Percentiles rank a stretch among this genome's conserved stretches.
Evolutionary conservation across 140 eudicot genomes (phyloP).

Genomic region (Flaveria floridana): DNA sequence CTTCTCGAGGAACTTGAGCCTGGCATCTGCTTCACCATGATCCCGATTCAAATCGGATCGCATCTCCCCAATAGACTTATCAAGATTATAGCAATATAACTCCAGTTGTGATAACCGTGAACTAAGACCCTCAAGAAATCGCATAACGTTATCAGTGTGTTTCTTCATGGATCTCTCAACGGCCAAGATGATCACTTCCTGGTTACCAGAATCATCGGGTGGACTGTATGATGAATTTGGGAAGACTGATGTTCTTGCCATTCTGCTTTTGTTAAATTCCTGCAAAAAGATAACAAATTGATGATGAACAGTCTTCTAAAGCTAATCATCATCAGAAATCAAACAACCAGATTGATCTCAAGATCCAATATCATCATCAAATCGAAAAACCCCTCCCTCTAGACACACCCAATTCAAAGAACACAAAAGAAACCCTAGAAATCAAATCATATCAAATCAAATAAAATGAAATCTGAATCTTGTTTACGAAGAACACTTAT

Average conservation of each 20-base stretch:
- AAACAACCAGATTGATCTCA: neutral
- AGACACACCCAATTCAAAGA: neutral
- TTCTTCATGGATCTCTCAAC: constrained; percentile 89
- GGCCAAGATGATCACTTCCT: constrained; percentile 60
- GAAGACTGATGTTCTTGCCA: constrained; percentile 74
- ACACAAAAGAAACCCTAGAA: neutral
- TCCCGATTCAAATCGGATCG: constrained; percentile 80
- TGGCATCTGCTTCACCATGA: constrained; percentile 69
- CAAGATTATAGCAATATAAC: constrained; percentile 87
- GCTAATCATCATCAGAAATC: neutral
- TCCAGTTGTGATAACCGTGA: constrained; percentile 91
- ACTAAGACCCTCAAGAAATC: constrained; percentile 92
- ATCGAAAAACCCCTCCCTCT: too few species aligned
- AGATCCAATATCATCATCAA: neutral
- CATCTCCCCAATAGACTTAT: constrained; percentile 92
- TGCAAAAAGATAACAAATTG: constrained; percentile 25
- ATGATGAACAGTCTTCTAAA: neutral
- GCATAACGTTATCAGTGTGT: constrained; percentile 82
- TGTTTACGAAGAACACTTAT: neutral
- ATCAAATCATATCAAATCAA: neutral
- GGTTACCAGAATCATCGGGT: constrained; percentile 77
- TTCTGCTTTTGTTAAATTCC: constrained; percentile 88
- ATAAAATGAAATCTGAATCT: neutral
- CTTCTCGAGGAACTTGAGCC: constrained; percentile 80
- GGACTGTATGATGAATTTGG: constrained; percentile 69